Base-by-base conservation (phyloP, 2,329 filamentous ascomycete species). In the Xylaria sp. region DNA sequence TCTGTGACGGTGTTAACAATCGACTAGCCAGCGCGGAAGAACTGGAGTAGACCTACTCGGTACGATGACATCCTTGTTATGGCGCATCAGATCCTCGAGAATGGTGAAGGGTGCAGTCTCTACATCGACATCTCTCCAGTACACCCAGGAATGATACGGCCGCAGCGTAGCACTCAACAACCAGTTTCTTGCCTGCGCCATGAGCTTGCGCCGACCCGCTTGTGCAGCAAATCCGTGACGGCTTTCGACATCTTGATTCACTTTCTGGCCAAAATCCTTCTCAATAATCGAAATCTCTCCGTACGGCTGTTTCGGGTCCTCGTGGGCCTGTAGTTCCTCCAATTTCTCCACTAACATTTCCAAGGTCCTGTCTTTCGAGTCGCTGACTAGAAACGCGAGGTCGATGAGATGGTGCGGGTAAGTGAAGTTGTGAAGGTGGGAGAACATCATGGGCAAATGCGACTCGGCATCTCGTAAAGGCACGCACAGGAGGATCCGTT, bases 121-220 rank as follows among this genome's bases (percentile, higher is more conserved):
- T 7, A 99, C 94, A 74, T 99, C 94, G 20, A 96, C 94, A 76
- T 99, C 94, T 73, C 94, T 87, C 94, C 94, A 99, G 71, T 99
- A 99, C 8, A 99, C 94, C 94, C 94, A 99, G 61, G 92, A 97
- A 71, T 99, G 94, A 48, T 94, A 95, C 1, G 94, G 94, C 40
- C 94, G 86, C 49, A 99, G 77, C 19, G 94, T 93, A 39, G 94
- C 93, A 67, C 92, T 97, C 52, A 99, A 76, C 48, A 99, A 80
- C 94, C 94, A 99, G 74, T 99, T 99, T 59, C 94, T 85, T 46
- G 94, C 94, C 75, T 97, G 92, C 1, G 94, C 94, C 94, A 99
- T 99, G 67, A 96, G 82, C 77, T 99, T 99, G 73, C 94, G 86
- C 66, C 94, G 84, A 63, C 88, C 90, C 20, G 94, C 94, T 74